Evolutionary conservation across 2,329 filamentous ascomycete species (phyloP).

Genomic region (Paecilomyces niveus): DNA sequence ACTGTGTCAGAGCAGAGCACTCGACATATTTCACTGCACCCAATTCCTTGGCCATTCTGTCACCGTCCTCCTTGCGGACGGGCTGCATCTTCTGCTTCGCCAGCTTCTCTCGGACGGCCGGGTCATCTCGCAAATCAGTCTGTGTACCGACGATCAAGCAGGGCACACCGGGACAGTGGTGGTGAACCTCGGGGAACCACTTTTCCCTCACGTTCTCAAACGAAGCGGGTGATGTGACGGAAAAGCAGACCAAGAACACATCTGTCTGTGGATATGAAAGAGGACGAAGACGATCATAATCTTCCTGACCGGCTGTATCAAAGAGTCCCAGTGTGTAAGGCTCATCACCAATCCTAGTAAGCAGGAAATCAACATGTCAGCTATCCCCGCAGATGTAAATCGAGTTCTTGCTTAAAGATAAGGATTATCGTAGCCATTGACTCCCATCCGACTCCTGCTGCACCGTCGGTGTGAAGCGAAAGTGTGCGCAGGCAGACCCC

Average conservation of each 20-base stretch:
- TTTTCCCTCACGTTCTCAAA: conserved; percentile 99
- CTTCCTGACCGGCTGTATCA: conserved; percentile 98
- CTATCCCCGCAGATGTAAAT: neutral
- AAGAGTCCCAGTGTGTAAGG: conserved; percentile 96
- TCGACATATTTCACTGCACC: conserved; percentile 98
- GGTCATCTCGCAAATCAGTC: conserved; percentile 88
- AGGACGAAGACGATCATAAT: conserved; percentile 95
- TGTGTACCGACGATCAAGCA: conserved; percentile 98
- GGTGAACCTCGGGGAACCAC: conserved; percentile 97
- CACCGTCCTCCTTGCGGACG: conserved; percentile 85
- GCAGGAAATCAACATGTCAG: neutral
- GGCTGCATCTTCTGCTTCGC: conserved; percentile 94
- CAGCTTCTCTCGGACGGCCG: conserved; percentile 81
- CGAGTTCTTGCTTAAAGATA: neutral
- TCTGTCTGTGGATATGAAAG: conserved; percentile 98
- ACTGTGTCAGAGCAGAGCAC: conserved; percentile 95
- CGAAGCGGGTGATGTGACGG: conserved; percentile 90
- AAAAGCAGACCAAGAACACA: conserved; percentile 98
- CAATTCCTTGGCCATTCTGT: conserved; percentile 94
- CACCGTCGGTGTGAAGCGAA: neutral
- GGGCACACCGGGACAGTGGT: conserved; percentile 95
- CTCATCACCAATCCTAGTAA: conserved; percentile 88
- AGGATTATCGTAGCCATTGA: neutral
- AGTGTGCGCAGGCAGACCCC: neutral
- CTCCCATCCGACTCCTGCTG: neutral